A percentile compares a stretch with the other conserved stretches of the same genome.
Conservation (phyloP, 306 rosid genomes). For the Echinosophora koreensis region DNA sequence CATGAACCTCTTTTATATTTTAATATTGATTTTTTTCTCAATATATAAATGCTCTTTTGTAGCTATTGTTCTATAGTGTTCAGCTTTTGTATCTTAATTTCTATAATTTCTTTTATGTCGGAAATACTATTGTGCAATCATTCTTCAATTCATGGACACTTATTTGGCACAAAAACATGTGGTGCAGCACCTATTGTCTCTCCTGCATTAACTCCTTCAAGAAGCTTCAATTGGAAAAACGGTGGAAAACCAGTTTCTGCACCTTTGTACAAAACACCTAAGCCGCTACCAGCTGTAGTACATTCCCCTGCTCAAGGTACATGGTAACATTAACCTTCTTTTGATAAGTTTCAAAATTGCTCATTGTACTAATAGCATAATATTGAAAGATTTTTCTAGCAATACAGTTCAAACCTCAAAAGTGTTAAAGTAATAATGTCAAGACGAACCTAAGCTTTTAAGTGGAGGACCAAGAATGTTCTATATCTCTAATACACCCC, state of each 20-base stretch:
- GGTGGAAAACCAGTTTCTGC: constrained; percentile 56
- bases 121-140: constrained; percentile 9
- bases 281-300: constrained; percentile 51
- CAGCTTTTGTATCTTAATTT: constrained; percentile 9
- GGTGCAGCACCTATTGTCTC: constrained; percentile 71
- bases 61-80: constrained; percentile 12
- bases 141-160: constrained; percentile 37
- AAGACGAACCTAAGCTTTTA: constrained; percentile 16
- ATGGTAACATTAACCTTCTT: constrained; percentile 41
- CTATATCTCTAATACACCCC: background rate
- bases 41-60: background rate
- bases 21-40: constrained; percentile 3
- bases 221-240: constrained; percentile 50
- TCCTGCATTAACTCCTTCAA: constrained; percentile 65
- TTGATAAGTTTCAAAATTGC: constrained; percentile 9
- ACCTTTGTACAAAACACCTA: constrained; percentile 55
- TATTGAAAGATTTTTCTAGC: background rate
- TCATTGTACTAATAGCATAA: background rate
- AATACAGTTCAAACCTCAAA: constrained; percentile 7
- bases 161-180: constrained; percentile 37
- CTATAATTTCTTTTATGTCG: constrained; percentile 16
- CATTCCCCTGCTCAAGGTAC: constrained; percentile 66
- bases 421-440: background rate
- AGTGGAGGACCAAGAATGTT: constrained; percentile 3
- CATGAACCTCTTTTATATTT: background rate